These are phyloP conservation scores for Biscogniauxia sp. DNA, from an alignment of 2,329 filamentous ascomycete genomes.

Conservation along the genomic window DNA sequence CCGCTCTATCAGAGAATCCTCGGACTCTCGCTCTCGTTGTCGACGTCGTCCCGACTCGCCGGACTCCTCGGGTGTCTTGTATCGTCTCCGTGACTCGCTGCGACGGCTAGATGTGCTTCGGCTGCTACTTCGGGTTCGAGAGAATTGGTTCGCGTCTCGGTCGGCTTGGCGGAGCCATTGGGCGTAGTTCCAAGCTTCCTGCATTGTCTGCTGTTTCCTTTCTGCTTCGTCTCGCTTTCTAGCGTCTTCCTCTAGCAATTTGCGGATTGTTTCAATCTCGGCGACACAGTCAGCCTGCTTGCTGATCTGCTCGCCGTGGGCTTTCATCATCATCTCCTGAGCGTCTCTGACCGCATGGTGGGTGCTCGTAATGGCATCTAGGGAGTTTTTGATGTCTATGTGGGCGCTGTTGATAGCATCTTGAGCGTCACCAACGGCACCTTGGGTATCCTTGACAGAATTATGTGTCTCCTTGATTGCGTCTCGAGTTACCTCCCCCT, in stretches of 20 bases:
- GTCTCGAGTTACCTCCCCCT: slow-evolving; percentile 16
- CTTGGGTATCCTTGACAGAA: slow-evolving; percentile 10
- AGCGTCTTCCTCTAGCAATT: slow-evolving; percentile 24
- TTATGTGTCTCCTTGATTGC: slow-evolving; percentile 18
- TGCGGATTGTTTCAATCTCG: slow-evolving; percentile 20
- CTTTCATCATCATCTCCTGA: slow-evolving; percentile 19
- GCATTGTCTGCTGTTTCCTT: slow-evolving; percentile 18
- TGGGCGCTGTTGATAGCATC: slow-evolving; percentile 14
- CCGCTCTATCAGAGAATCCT: background rate
- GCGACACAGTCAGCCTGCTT: slow-evolving; percentile 23
- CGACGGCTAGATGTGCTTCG: background rate
- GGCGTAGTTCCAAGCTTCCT: slow-evolving; percentile 22
- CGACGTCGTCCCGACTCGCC: slow-evolving; percentile 4
- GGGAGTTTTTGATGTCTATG: slow-evolving; percentile 7
- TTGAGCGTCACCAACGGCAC: slow-evolving; percentile 15
- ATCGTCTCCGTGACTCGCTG: background rate
- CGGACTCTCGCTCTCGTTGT: background rate
- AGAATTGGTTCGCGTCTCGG: slow-evolving; percentile 12
- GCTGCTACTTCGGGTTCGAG: slow-evolving; percentile 17
- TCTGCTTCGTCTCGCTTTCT: slow-evolving; percentile 21
- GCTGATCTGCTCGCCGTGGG: slow-evolving; percentile 15
- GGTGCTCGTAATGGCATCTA: slow-evolving; percentile 17
- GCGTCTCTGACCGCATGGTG: slow-evolving; percentile 19
- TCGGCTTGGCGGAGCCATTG: slow-evolving; percentile 16
- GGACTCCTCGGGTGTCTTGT: background rate